Evolutionary conservation across 768 basidiomycete genomes (phyloP).

Genomic region (Leccinum boreale): DNA sequence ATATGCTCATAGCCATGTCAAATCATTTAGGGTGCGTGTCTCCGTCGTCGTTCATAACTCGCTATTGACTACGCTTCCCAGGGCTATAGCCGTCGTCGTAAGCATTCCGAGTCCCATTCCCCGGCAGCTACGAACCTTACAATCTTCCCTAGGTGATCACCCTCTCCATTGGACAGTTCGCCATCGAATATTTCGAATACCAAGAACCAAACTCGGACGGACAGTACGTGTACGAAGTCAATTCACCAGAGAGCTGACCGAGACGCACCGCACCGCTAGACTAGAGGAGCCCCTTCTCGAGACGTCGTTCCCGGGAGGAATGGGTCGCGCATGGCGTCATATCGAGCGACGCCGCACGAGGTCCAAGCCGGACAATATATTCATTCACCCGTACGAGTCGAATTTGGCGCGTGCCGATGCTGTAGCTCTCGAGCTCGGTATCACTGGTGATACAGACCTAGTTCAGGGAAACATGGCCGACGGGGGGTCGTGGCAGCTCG

Average conservation of each 20-base stretch:
- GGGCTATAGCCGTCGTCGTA: conserved; percentile 27
- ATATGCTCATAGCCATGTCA: conserved; percentile 75
- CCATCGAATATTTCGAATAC: conserved; percentile 38
- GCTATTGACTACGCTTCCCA: background rate
- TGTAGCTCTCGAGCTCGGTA: conserved; percentile 51
- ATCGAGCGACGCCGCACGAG: conserved; percentile 39
- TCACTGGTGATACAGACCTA: conserved; percentile 46
- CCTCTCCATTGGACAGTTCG: conserved; percentile 56
- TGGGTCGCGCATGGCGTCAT: background rate
- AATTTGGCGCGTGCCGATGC: conserved; percentile 68
- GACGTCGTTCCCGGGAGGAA: background rate
- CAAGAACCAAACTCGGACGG: conserved; percentile 13
- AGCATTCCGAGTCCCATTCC: conserved; percentile 1
- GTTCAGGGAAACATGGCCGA: conserved; percentile 38
- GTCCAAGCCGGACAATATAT: conserved; percentile 56
- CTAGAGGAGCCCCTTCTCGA: conserved; percentile 25
- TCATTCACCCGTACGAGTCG: conserved; percentile 61
- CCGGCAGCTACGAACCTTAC: background rate
- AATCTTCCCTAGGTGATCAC: conserved; percentile 44
- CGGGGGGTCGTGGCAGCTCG: conserved; percentile 48
- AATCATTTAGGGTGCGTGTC: conserved; percentile 61
- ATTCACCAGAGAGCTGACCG: background rate
- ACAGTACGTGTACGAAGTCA: conserved; percentile 17
- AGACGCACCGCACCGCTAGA: conserved; percentile 6
- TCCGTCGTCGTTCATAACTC: conserved; percentile 3